Conservation (phyloP, 768 basidiomycete species). For the Serpula lacrymans region DNA sequence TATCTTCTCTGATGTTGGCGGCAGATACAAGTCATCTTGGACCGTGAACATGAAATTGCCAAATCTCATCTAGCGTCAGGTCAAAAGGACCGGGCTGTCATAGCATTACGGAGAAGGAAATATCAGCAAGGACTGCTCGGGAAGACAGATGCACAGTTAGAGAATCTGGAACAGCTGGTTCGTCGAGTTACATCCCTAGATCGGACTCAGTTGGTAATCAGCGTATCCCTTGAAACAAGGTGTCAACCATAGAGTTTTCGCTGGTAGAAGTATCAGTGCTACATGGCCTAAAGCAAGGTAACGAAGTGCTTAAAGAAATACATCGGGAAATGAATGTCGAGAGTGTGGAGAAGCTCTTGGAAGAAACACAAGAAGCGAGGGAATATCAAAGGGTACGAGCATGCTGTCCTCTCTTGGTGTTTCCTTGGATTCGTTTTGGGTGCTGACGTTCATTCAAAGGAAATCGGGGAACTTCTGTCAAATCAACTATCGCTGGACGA, state of each 20-base stretch:
- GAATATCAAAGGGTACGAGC: conserved; percentile 87
- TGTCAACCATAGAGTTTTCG: conserved; percentile 95
- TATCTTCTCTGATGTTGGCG: neutral
- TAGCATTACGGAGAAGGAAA: conserved; percentile 86
- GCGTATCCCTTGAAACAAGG: conserved; percentile 60
- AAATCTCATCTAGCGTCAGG: conserved; percentile 76
- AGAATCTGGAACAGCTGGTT: conserved; percentile 86
- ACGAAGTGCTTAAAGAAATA: conserved; percentile 88
- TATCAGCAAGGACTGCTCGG: conserved; percentile 86
- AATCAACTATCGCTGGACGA: conserved; percentile 84
- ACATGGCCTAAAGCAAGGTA: conserved; percentile 91
- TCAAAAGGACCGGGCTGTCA: conserved; percentile 82
- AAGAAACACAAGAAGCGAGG: conserved; percentile 88
- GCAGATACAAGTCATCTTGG: conserved; percentile 84
- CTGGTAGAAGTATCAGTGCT: conserved; percentile 89
- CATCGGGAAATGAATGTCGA: conserved; percentile 93
- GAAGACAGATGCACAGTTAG: conserved; percentile 89
- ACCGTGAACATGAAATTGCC: conserved; percentile 88
- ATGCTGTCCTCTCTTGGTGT: conserved; percentile 15
- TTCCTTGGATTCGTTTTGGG: neutral
- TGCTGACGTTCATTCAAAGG: conserved; percentile 45
- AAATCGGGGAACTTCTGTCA: conserved; percentile 84
- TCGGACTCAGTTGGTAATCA: neutral
- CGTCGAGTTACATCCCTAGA: conserved; percentile 20
- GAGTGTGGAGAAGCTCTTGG: conserved; percentile 89